phyloP scores from a whole-genome alignment of 1,284 basidiomycete species.

The Butyriboletus appendiculatus region DNA sequence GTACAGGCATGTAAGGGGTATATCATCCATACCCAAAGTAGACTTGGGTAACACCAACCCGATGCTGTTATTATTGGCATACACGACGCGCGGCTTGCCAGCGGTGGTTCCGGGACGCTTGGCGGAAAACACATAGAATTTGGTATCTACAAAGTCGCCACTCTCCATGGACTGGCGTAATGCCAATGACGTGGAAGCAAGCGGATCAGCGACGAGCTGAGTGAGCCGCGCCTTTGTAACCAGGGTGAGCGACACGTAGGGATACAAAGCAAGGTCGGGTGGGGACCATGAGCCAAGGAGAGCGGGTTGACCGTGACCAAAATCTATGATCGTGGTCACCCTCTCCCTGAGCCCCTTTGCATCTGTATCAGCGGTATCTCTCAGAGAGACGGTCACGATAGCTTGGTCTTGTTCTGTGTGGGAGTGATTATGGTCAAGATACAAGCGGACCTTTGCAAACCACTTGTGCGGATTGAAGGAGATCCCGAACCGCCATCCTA shows the following conservation, averaged over 20 bases:
- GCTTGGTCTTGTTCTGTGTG: constrained; percentile 26
- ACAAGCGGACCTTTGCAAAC: constrained; percentile 28
- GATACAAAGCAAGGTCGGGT: constrained; percentile 12
- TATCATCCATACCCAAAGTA: constrained; percentile 5
- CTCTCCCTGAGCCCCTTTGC: constrained; percentile 13
- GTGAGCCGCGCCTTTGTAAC: constrained; percentile 19
- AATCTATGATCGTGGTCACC: constrained; percentile 20
- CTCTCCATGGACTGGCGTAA: constrained; percentile 27
- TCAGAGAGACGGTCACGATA: constrained; percentile 13
- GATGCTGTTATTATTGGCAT: constrained; percentile 23
- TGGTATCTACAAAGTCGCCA: constrained; percentile 32
- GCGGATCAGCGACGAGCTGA: constrained; percentile 13
- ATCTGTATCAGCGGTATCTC: background rate
- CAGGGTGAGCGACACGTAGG: constrained; percentile 27
- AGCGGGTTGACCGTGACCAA: constrained; percentile 28
- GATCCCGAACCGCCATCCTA: constrained; percentile 33
- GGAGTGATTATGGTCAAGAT: constrained; percentile 31
- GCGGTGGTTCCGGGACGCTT: constrained; percentile 11
- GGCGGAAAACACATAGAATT: constrained; percentile 32
- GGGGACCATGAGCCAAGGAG: constrained; percentile 28
- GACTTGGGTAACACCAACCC: constrained; percentile 18
- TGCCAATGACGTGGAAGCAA: constrained; percentile 19
- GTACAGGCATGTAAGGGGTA: background rate
- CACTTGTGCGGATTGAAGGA: constrained; percentile 19
- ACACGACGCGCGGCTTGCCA: constrained; percentile 25